Evolutionary conservation across 2,329 filamentous ascomycete genomes (phyloP), one percentile per base, ranked within the genome.

Genomic region (Alternaria viburni): DNA sequence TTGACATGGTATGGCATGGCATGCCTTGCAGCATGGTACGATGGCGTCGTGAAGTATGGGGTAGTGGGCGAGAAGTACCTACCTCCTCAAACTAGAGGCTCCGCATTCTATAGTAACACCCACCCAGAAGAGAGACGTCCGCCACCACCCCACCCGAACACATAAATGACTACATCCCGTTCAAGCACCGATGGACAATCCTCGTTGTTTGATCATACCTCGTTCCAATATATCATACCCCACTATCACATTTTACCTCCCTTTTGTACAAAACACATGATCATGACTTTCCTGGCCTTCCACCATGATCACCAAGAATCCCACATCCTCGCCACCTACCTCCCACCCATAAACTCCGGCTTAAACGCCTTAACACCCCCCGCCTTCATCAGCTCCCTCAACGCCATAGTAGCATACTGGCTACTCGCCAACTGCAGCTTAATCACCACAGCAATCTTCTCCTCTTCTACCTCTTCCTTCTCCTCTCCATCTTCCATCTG

Each of bases 321-420:
- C 36, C 13, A 0, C 36, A 43, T 43, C 41, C n/a, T 15, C 15
- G n/a, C n/a, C 49, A 51, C 32, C 32, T 71, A 82, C 50, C 80
- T 69, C 11, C 84, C 83, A 43, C 84, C 83, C 65, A 84, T 83
- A 73, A 86, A 91, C 54, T 90, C 89, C 6, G 89, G 87, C 78
- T 88, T 88, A 71, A 86, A 91, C 8, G 85, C 84, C 72, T 83
- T 83, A 6, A 89, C 83, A 12, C 88, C 89, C 3, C 89, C 88
- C 45, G 80, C 81, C 74, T 89, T 91, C 84, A 93, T 93, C 65
- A 96, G 80, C 80, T 96, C 93, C 57, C 93, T 83, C 68, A 96
- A 77, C 12, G 91, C 91, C 84, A 96, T 92, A 0, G 93, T 96
- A 0, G 93, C 93, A 81, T 96, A 96, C 74, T 93, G 91, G 74